These are phyloP conservation scores for Gymnopus androsaceus DNA, from an alignment of 1,284 basidiomycete species.

Conservation along the genomic window DNA sequence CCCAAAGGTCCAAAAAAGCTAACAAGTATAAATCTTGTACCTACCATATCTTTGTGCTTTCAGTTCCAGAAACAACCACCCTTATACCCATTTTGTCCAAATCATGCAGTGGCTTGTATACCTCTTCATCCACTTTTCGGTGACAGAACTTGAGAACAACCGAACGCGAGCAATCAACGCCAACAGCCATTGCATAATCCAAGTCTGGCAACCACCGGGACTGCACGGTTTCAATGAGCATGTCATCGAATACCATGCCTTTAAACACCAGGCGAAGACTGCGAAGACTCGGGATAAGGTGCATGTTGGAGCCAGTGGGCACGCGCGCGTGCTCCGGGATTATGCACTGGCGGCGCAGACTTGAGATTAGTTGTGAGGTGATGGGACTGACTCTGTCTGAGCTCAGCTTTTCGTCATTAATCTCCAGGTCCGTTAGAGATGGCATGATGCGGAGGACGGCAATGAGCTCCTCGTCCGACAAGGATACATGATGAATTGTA, in stretches of 20 bases:
- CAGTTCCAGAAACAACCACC: background rate
- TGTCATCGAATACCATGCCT: background rate
- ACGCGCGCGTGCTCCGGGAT: background rate
- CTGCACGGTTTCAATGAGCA: background rate
- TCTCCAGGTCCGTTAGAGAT: background rate
- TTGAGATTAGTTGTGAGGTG: background rate
- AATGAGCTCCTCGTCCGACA: slow-evolving; percentile 1
- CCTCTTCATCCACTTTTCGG: background rate
- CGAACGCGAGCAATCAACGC: slow-evolving; percentile 7
- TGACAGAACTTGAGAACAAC: background rate
- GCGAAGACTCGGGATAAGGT: slow-evolving; percentile 2
- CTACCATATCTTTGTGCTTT: no score
- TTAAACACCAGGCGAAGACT: background rate
- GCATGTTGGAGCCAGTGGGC: background rate
- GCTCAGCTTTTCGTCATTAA: background rate
- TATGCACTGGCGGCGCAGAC: background rate
- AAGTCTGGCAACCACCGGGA: slow-evolving; percentile 8
- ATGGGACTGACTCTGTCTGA: background rate
- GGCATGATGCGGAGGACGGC: background rate
- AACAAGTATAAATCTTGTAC: no score
- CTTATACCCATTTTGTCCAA: background rate
- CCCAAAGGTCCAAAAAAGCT: no score
- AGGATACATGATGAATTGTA: background rate
- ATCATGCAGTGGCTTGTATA: background rate
- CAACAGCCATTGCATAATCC: background rate